Conservation (phyloP, 768 basidiomycete species). For the Hypsizygus marmoreus region DNA sequence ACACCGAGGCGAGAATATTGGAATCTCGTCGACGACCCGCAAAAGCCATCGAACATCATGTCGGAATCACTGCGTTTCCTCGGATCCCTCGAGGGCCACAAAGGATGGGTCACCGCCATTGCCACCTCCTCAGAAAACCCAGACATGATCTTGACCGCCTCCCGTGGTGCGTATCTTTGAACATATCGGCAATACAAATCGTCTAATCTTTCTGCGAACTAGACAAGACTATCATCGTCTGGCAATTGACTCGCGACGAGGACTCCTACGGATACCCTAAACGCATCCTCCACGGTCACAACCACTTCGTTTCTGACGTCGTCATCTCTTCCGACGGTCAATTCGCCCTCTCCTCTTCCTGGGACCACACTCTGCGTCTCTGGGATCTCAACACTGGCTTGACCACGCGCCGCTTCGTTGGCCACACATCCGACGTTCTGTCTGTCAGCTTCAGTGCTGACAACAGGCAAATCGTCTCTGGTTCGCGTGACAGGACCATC, state of each 20-base stretch:
- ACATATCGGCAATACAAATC: background rate
- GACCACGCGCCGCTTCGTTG: conserved; percentile 96
- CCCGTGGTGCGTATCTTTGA: conserved; percentile 69
- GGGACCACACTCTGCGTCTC: conserved; percentile 99
- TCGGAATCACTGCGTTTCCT: conserved; percentile 87
- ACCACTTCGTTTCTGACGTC: conserved; percentile 98
- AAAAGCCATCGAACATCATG: conserved; percentile 53
- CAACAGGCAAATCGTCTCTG: conserved; percentile 99
- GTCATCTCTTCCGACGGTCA: conserved; percentile 99
- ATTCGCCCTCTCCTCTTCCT: conserved; percentile 98
- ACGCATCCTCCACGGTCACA: conserved; percentile 96
- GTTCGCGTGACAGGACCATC: conserved; percentile 94
- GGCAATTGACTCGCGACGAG: conserved; percentile 95
- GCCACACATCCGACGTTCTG: conserved; percentile 96
- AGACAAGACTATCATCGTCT: conserved; percentile 99
- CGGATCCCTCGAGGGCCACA: conserved; percentile 90
- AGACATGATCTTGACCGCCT: conserved; percentile 98
- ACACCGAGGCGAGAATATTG: conserved; percentile 25
- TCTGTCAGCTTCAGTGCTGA: conserved; percentile 99
- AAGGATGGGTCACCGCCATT: conserved; percentile 98
- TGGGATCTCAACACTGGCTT: conserved; percentile 99
- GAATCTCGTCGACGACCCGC: conserved; percentile 30
- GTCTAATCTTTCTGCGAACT: conserved; percentile 27
- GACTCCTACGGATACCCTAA: conserved; percentile 95
- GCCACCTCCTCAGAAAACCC: conserved; percentile 99